Evolutionary conservation across 495 filamentous ascomycete genomes (phyloP).

Genomic region (Hypoxylon trugodes): DNA sequence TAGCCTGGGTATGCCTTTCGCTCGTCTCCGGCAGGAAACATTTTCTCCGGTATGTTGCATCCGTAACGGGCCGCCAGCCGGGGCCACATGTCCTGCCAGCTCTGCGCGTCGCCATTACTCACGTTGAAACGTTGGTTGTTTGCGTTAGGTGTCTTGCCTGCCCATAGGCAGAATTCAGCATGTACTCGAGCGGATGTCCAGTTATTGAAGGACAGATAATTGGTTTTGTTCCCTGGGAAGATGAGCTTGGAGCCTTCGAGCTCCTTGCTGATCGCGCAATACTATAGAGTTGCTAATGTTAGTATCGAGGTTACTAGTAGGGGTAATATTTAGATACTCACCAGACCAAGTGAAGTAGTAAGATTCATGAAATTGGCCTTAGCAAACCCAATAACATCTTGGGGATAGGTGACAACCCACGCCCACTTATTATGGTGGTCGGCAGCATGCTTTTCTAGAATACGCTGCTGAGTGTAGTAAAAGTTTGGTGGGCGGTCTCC

Average conservation of each 20-base stretch:
- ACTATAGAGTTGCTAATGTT: too few relatives aligned
- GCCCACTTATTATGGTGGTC: slow-evolving; percentile 49
- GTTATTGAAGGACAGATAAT: slow-evolving; percentile 60
- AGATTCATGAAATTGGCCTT: slow-evolving; percentile 68
- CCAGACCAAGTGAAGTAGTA: slow-evolving; percentile 54
- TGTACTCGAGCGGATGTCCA: slow-evolving; percentile 62
- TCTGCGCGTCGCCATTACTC: slow-evolving; percentile 62
- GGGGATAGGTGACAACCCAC: slow-evolving; percentile 61
- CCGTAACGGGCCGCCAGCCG: slow-evolving; percentile 57
- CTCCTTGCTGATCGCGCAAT: slow-evolving; percentile 59
- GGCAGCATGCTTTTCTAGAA: slow-evolving; percentile 47
- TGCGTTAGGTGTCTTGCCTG: slow-evolving; percentile 50
- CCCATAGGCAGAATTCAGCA: slow-evolving; percentile 63
- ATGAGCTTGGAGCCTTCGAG: slow-evolving; percentile 52
- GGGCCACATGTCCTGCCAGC: slow-evolving; percentile 66
- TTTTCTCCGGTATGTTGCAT: slow-evolving; percentile 53
- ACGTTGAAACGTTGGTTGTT: slow-evolving; percentile 66
- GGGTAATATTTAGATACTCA: background rate
- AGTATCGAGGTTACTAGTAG: too few relatives aligned
- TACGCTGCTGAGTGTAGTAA: slow-evolving; percentile 58
- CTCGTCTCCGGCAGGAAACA: slow-evolving; percentile 49
- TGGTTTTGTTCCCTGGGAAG: slow-evolving; percentile 58
- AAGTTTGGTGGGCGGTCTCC: slow-evolving; percentile 54
- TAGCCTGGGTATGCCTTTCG: slow-evolving; percentile 21
- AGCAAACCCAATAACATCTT: slow-evolving; percentile 61